Percentiles rank a stretch among this genome's conserved stretches.
Evolutionary conservation across 2,329 filamentous ascomycete species (phyloP).

Genomic region (Arthrobotrys sphaeroides): DNA sequence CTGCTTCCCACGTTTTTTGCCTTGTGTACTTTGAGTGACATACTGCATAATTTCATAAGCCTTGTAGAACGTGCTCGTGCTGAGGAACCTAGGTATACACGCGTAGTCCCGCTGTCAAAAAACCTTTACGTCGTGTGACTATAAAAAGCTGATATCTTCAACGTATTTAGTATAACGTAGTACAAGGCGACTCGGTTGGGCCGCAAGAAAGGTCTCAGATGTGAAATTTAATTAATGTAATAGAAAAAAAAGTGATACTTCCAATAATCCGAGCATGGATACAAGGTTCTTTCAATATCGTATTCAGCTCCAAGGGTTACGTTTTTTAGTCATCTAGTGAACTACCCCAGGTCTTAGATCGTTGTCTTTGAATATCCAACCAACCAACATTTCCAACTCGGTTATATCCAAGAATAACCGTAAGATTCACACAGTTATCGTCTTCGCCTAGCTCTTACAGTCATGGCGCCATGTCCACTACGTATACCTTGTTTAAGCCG

Average conservation of each 20-base stretch:
- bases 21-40: slow-evolving; percentile 1
- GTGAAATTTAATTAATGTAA: not conserved
- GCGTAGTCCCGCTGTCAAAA: not conserved
- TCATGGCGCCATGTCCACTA: not conserved
- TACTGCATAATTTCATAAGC: slow-evolving; percentile 2
- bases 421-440: slow-evolving; percentile 5
- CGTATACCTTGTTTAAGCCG: slow-evolving; percentile 10
- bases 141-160: not conserved
- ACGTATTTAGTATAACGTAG: not conserved
- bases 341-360: not conserved
- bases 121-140: slow-evolving; percentile 6
- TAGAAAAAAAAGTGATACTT: not conserved
- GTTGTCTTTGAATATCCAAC: slow-evolving; percentile 7
- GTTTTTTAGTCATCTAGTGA: no score
- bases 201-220: not conserved
- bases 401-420: slow-evolving; percentile 9
- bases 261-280: not conserved
- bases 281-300: not conserved
- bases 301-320: slow-evolving; percentile 10
- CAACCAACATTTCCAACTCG: not conserved
- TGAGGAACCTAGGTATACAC: not conserved
- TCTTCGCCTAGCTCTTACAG: not conserved
- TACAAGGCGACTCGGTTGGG: slow-evolving; percentile 1
- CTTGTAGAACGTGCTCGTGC: not conserved
- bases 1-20: slow-evolving; percentile 36